Conservation (phyloP, 179 eudicot species). For the Drosera spatulata region DNA sequence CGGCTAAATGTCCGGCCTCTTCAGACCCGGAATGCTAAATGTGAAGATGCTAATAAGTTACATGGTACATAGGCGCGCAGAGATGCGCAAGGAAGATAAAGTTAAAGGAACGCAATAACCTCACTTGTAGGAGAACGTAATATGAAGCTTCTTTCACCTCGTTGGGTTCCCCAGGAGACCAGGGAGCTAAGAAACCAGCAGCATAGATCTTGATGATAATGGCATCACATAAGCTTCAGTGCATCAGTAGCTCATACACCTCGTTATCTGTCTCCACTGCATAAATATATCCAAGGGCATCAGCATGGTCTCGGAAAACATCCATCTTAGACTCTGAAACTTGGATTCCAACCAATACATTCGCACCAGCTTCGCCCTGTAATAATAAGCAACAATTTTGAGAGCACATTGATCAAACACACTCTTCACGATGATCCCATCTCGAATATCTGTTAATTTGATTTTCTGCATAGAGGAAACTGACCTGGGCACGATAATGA, state of each 20-base stretch:
- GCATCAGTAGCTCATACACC: conserved; percentile 64
- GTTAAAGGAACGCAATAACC: too few relatives aligned
- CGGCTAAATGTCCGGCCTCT: too few relatives aligned
- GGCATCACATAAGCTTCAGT: conserved; percentile 15
- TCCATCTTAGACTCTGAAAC: conserved; percentile 43
- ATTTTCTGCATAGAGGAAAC: not conserved
- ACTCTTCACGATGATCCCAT: not conserved
- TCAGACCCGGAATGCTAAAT: too few relatives aligned
- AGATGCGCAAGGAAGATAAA: too few relatives aligned
- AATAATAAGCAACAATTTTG: not conserved
- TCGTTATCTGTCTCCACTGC: conserved; percentile 46
- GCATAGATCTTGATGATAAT: not conserved
- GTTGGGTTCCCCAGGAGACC: too few relatives aligned
- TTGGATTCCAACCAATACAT: conserved; percentile 93
- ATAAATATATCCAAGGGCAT: conserved; percentile 58
- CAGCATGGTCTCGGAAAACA: conserved; percentile 47
- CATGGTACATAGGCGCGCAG: too few relatives aligned
- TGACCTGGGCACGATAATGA: conserved; percentile 90
- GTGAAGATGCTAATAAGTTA: too few relatives aligned
- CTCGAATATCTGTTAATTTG: not conserved
- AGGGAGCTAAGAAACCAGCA: too few relatives aligned
- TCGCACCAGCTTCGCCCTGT: conserved; percentile 91
- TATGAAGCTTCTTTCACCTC: too few relatives aligned
- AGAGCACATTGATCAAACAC: not conserved
- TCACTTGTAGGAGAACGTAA: too few relatives aligned